Percentiles rank a stretch among this genome's conserved stretches.
Conservation (phyloP, 1,284 basidiomycete species). For the Rhodotorula sp. region DNA sequence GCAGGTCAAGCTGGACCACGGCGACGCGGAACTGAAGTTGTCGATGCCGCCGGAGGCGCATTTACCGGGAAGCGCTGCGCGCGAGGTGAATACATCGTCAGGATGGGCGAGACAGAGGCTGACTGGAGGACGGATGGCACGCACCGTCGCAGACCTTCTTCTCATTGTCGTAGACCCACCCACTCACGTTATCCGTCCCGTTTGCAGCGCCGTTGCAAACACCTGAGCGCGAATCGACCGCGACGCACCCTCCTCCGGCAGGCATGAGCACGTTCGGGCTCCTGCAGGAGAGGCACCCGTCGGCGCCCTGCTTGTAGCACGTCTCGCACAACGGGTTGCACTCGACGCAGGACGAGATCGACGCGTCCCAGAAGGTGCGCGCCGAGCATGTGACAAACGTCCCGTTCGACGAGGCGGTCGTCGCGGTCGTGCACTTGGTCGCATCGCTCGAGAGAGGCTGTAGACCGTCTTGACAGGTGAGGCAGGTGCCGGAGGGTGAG, state of each 20-base stretch:
- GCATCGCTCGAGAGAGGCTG: slow-evolving; percentile 62
- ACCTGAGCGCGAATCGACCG: slow-evolving; percentile 61
- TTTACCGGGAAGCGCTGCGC: slow-evolving; percentile 71
- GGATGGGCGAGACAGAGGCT: slow-evolving; percentile 20
- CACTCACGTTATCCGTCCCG: slow-evolving; percentile 55
- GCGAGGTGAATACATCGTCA: slow-evolving; percentile 57
- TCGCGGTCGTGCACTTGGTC: slow-evolving; percentile 64
- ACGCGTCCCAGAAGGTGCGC: slow-evolving; percentile 63
- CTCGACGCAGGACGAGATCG: slow-evolving; percentile 55
- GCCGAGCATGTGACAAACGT: slow-evolving; percentile 62
- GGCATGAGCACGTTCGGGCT: slow-evolving; percentile 35
- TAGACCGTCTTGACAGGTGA: slow-evolving; percentile 67
- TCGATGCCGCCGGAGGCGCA: slow-evolving; percentile 73
- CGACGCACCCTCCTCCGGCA: slow-evolving; percentile 58
- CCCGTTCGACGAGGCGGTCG: slow-evolving; percentile 54
- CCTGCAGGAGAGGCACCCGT: slow-evolving; percentile 59
- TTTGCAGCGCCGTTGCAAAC: slow-evolving; percentile 58
- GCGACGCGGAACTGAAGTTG: slow-evolving; percentile 67
- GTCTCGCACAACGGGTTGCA: slow-evolving; percentile 70
- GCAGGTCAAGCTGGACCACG: slow-evolving; percentile 66
- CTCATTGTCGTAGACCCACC: slow-evolving; percentile 70
- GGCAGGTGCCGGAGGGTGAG: slow-evolving; percentile 65
- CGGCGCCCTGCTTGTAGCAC: slow-evolving; percentile 60
- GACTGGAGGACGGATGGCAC: slow-evolving; percentile 47
- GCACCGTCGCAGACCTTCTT: slow-evolving; percentile 75